Conservation (phyloP, 179 eudicot genomes). For the Camellia oleifera region DNA sequence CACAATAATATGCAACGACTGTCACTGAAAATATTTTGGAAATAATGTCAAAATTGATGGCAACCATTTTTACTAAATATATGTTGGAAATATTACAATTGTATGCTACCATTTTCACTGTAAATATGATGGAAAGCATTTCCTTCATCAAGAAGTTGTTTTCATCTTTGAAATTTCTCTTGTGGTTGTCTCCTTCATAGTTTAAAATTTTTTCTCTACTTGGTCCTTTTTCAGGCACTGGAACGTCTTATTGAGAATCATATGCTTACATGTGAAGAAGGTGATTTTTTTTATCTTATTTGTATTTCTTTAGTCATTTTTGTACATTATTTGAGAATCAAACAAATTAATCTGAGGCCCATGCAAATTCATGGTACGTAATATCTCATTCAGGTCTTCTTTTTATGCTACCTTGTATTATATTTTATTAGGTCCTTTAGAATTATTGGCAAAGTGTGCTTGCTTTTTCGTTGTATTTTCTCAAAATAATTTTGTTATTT, state of each 20-base stretch:
- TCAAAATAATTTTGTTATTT: background rate
- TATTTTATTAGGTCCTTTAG: background rate
- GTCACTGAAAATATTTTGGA: background rate
- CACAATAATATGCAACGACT: background rate
- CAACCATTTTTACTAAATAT: background rate
- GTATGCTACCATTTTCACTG: background rate
- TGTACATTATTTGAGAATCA: background rate
- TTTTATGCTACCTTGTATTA: background rate
- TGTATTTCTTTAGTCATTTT: background rate
- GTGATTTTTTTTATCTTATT: conserved; percentile 25
- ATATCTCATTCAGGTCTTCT: background rate
- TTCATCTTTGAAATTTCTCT: background rate
- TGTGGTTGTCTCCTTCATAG: background rate
- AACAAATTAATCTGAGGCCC: too few relatives aligned
- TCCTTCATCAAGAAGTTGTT: background rate
- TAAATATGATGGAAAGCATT: background rate
- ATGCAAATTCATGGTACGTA: background rate
- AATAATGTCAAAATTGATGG: background rate
- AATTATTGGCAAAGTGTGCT: background rate
- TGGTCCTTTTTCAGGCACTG: conserved; percentile 58
- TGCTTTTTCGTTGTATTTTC: background rate
- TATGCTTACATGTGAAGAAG: conserved; percentile 97
- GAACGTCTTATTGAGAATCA: conserved; percentile 95
- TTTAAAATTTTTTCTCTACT: background rate
- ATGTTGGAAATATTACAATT: background rate